Base-by-base conservation (phyloP, 2,329 filamentous ascomycete species). In the Rutstroemia sp. region DNA sequence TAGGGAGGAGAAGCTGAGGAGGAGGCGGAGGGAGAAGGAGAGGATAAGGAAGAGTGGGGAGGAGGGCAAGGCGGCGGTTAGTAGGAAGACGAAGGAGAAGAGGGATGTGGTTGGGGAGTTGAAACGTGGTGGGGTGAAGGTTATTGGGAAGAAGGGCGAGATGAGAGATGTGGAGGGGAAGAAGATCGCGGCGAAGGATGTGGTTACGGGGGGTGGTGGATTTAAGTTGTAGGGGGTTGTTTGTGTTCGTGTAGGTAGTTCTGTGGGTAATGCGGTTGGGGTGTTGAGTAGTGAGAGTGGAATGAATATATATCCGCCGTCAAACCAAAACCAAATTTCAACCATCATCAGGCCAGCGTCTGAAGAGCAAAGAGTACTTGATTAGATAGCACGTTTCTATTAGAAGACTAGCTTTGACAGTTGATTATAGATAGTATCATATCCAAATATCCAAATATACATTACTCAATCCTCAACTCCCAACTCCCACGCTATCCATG, bases 91-190 rank as follows among this genome's bases (percentile, higher is more conserved):
- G 27, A 23, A 23, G 23, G 23, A 23, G 23, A 23, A 23, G 23
- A 23, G 23, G 23, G 23, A 23, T 23, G 23, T 75, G 21, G 64
- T 79, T 51, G 73, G 70, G 5, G 73, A 77, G 50, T 74, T 92
- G 68, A 89, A 87, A 76, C 89, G 87, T 79, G 91, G 89, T 52
- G 89, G 89, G 58, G 92, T 96, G 65, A 92, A 88, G 78, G 82
- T 97, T 58, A 94, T 96, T 73, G 92, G 91, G 60, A 88, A 87
- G 73, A 92, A 89, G 76, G 92, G 92, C 52, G 86, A 92, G 71
- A 75, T 96, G 54, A 86, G 86, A 17, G 87, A 95, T 73, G 80
- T 96, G 37, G 84, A 94, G 64, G 92, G 92, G 30, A 89, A 87
- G 67, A 87, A 88, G 75, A 79, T 87, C 45, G 78, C 78, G 70